Base-by-base conservation (phyloP, 2,329 filamentous ascomycete genomes). In the Fusarium falciforme region DNA sequence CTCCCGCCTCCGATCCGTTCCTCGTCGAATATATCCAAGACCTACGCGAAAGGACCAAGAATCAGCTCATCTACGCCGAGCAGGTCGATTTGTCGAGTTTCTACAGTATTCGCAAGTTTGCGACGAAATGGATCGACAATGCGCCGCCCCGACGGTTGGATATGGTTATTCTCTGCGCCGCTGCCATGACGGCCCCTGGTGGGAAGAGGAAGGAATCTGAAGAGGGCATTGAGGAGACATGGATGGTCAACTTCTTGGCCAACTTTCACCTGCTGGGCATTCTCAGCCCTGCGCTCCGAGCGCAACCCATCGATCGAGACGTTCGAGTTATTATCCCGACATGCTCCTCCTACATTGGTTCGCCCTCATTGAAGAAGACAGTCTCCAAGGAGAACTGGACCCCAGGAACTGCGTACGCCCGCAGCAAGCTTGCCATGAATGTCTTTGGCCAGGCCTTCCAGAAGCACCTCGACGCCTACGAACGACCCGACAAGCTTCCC, bases 51-150 rank as follows among this genome's bases (percentile, higher is more conserved):
- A 87, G 88, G 63, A 94, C 94, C 9, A 88, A 90, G 35, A 98
- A 98, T 84, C 88, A 95, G 67, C 88, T 99, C 79, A 94, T 99
- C 76, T 98, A 97, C 79, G 95, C 96, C 68, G 96, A 99, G 83
- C 94, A 98, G 83, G 94, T 98, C 77, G 95, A 99, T 80, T 89
- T 99, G 31, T 85, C 92, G 14, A 96, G 93, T 17, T 87, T 99
- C n/a, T 91, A 98, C 82, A 97, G 94, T 82, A 92, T 99, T 77
- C 93, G 96, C 42, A 89, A 92, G 72, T 99, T 99, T 81, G 96
- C 96, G 14, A 99, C 96, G 0, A 96, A 94, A 85, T 99, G 97
- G 96, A 94, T 99, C 75, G 96, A 99, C 82, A 98, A 98, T 82
- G 90, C 93, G 25, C 96, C 96, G 4, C 94, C 95, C 10, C 89